Evolutionary conservation across 2,329 filamentous ascomycete species (phyloP), one percentile per base, ranked within the genome.

Genomic region (Exophiala sp.): DNA sequence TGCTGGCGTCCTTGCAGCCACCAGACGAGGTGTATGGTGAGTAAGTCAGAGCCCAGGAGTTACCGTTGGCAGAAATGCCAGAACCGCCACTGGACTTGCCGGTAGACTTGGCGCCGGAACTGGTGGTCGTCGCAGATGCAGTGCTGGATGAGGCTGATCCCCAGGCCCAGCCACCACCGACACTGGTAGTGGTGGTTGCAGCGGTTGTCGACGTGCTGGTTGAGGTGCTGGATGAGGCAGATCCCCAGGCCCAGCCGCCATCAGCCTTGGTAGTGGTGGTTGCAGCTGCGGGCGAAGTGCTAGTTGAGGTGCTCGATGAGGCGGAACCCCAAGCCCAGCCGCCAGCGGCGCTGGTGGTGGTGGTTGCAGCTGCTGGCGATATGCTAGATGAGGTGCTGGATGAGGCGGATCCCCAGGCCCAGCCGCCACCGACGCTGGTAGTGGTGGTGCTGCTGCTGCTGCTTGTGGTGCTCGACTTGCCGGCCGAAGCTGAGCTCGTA

Each of bases 41-140:
- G 80, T 91, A 94, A 66, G 88, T 88, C 68, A 92, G 87, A 70
- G 82, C 87, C 78, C 83, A 89, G 68, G 85, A 80, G 60, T 68
- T 66, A 47, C 66, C 66, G 47, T 67, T 68, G 70, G 65, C 56
- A 50, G 62, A 56, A 52, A 68, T 62, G 12, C 55, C 58, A 10
- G 45, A 24, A 34, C 20, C 38, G 12, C 59, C 57, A n/a, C 43
- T 33, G 38, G 14, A 35, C 11, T 45, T 47, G 20, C 49, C 48
- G 39, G 53, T 54, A n/a, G 61, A 45, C 18, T 58, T 18, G 50
- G 46, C 60, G 54, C 42, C 58, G 59, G 42, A 52, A 55, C 47
- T 35, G 54, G 54, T 60, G 61, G 51, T 46, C 45, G 52, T 49
- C 47, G 55, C 14, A 7, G 56, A 47, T 44, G 54, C 14, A 21